phyloP scores from a whole-genome alignment of 768 basidiomycete genomes.

The Tremella mesenterica region DNA sequence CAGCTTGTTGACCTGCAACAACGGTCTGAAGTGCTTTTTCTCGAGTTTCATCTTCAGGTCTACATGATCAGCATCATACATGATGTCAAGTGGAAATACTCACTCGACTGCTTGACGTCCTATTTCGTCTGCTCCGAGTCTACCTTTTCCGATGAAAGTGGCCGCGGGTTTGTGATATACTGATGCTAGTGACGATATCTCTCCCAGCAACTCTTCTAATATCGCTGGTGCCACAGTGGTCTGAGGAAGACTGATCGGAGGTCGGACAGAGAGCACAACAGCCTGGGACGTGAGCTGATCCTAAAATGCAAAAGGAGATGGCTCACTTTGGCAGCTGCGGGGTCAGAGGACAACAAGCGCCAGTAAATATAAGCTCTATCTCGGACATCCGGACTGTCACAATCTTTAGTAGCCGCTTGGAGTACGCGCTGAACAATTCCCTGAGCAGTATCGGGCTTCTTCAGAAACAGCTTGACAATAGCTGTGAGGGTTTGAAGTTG shows the following conservation, averaged over 20 bases:
- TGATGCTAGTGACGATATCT: constrained; percentile 80
- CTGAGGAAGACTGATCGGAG: constrained; percentile 84
- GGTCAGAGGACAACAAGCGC: constrained; percentile 88
- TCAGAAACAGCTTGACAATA: constrained; percentile 92
- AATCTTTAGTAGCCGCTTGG: constrained; percentile 90
- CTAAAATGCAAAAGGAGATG: neutral
- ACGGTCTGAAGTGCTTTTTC: constrained; percentile 85
- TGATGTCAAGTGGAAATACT: constrained; percentile 6
- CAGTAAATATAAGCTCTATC: constrained; percentile 98
- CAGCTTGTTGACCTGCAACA: constrained; percentile 80
- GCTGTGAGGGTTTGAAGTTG: constrained; percentile 64
- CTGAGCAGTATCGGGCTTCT: constrained; percentile 87
- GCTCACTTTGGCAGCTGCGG: constrained; percentile 82
- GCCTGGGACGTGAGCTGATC: constrained; percentile 46
- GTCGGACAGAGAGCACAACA: constrained; percentile 82
- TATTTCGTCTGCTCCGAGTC: constrained; percentile 53
- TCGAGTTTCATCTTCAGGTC: constrained; percentile 64
- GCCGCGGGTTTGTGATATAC: constrained; percentile 96
- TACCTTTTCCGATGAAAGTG: constrained; percentile 87
- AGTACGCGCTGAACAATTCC: constrained; percentile 84
- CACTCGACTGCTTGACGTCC: constrained; percentile 36
- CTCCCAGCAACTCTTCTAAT: constrained; percentile 81
- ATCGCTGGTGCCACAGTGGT: constrained; percentile 81
- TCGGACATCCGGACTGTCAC: constrained; percentile 90
- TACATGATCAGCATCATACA: constrained; percentile 5